A percentile compares a stretch with the other conserved stretches of the same genome.
These are phyloP conservation scores for Coniferiporia weirii DNA, from an alignment of 1,284 basidiomycete species.

Conservation along the genomic window DNA sequence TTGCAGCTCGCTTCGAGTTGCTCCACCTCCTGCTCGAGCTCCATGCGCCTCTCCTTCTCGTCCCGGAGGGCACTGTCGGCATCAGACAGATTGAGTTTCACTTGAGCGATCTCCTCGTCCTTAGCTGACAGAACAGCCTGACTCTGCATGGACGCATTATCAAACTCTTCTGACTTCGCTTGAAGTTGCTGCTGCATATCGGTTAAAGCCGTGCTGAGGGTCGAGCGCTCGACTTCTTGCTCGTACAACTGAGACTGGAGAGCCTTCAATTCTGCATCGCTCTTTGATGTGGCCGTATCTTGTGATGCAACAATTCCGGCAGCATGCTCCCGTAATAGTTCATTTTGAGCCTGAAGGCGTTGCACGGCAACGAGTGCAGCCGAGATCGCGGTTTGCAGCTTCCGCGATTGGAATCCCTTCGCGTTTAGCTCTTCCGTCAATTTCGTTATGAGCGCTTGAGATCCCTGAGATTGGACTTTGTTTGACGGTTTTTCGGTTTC, in stretches of 20 bases:
- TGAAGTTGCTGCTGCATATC: not conserved
- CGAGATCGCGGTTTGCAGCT: constrained; percentile 1
- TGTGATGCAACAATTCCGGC: not conserved
- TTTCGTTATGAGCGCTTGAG: not conserved
- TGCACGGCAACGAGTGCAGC: constrained; percentile 3
- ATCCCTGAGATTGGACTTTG: not conserved
- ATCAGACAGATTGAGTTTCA: constrained; percentile 11
- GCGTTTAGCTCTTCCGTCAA: not conserved
- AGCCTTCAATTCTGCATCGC: not conserved
- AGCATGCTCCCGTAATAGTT: not conserved
- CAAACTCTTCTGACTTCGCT: not conserved
- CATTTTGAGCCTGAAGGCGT: constrained; percentile 6
- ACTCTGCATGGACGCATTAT: not conserved
- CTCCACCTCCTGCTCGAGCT: constrained; percentile 38
- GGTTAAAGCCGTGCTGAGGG: not conserved
- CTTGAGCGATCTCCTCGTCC: constrained; percentile 9
- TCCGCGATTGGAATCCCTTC: not conserved
- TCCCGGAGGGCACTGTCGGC: not conserved
- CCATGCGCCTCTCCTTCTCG: constrained; percentile 8
- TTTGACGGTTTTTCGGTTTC: constrained; percentile 20
- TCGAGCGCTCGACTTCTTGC: not conserved
- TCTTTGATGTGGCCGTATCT: not conserved
- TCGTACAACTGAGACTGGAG: not conserved
- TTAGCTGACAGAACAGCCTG: not conserved
- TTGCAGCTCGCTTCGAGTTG: constrained; percentile 57